Base-by-base conservation (phyloP, 2,329 filamentous ascomycete species). In the Cadophora malorum region DNA sequence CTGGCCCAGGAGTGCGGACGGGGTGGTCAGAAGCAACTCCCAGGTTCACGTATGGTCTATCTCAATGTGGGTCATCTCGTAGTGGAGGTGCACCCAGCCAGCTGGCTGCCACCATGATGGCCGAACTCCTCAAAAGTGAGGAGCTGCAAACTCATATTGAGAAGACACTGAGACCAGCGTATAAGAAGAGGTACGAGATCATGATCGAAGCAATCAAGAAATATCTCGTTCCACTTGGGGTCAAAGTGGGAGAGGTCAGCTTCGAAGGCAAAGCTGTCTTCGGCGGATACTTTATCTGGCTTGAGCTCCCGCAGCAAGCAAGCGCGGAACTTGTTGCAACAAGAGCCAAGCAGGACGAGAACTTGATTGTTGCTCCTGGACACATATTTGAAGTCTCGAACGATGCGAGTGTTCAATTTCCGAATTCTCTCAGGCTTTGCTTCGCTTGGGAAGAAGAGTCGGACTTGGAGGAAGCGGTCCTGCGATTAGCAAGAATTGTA, bases 251-350 rank as follows among this genome's bases (percentile, higher is more conserved):
- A 33, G 78, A 80, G 72, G 79, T 74, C 68, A 82, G 47, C 78
- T 79, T 16, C 79, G 85, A 65, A 74, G 78, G 1, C 77, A 81
- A 65, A 79, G 81, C 41, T 77, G 78, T 90, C 3, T 90, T 90
- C 35, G 94, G 94, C 0, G 94, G 94, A 0, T 97, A 95, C 77
- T 97, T 97, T 78, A 82, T 97, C 59, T 97, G 93, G 93, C 79
- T 96, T 31, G 84, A 83, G 1, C 78, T 97, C 4, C 89, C 90
- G 0, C 70, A 78, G 1, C 78, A 70, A 65, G 55, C 81, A 2
- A 80, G 90, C 64, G 81, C 83, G 9, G 88, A 85, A 45, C 80
- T 80, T 38, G 82, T 84, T 8, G 81, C 93, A 38, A 86, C 86
- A 7, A 81, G 82, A 49, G 90, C 90, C 19, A 80, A 84, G 74